phyloP scores from a whole-genome alignment of 768 basidiomycete species.

The Sistotremastrum niveocremeum region DNA sequence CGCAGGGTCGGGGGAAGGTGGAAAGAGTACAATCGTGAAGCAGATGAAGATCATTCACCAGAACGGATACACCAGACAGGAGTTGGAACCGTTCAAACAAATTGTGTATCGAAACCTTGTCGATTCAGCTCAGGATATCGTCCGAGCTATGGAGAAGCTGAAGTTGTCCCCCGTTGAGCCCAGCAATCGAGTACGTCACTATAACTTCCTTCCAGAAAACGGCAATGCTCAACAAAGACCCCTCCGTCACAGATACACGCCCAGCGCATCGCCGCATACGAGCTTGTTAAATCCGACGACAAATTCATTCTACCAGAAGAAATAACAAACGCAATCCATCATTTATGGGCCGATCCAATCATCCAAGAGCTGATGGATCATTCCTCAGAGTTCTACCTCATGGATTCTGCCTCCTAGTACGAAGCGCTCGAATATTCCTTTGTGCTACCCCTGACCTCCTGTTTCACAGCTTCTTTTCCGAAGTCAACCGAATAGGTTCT shows the following conservation, averaged over 20 bases:
- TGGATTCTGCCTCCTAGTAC: slow-evolving; percentile 88
- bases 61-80: slow-evolving; percentile 69
- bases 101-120: slow-evolving; percentile 79
- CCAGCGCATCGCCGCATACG: slow-evolving; percentile 51
- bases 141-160: slow-evolving; percentile 77
- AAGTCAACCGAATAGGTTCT: slow-evolving; percentile 71
- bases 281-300: slow-evolving; percentile 23
- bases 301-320: slow-evolving; percentile 41
- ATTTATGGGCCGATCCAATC: slow-evolving; percentile 60
- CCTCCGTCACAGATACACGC: slow-evolving; percentile 22
- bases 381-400: slow-evolving; percentile 73
- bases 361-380: slow-evolving; percentile 38
- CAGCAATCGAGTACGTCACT: slow-evolving; percentile 41
- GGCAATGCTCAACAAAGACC: neutral
- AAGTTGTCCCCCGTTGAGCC: slow-evolving; percentile 63
- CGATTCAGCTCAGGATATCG: slow-evolving; percentile 77
- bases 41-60: slow-evolving; percentile 99
- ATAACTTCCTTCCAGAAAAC: neutral
- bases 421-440: slow-evolving; percentile 18
- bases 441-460: neutral
- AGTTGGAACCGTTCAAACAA: slow-evolving; percentile 62
- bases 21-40: slow-evolving; percentile 93
- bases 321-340: slow-evolving; percentile 52
- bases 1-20: slow-evolving; percentile 85
- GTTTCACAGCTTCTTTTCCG: slow-evolving; percentile 60